Base-by-base conservation (phyloP, 2,329 filamentous ascomycete species). In the Verticillium zaregamsianum region DNA sequence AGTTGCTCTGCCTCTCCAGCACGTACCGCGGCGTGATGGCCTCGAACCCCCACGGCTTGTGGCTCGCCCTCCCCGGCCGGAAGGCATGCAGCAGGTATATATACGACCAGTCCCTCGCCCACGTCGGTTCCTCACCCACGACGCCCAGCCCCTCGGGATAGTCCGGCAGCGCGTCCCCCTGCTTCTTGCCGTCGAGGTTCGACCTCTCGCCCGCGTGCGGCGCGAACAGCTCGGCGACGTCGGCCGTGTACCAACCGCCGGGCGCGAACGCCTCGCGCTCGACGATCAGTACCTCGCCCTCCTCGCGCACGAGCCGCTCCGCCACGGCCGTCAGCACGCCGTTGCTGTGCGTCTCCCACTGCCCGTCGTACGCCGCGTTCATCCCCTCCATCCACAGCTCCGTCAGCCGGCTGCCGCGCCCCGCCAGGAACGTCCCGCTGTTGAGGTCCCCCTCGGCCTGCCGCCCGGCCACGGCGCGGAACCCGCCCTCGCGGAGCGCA, bases 51-150 rank as follows among this genome's bases (percentile, higher is more conserved):
- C 32, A 20, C 15, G 40, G 35, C 28, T 37, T 17, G 14, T 59
- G 28, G 5, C 61, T 59, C 32, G 54, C 55, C 20, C 63, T 62
- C 8, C 61, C 52, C 3, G 58, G 61, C 8, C 54, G 62, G 37
- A 69, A 68, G 1, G 64, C 67, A 33, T 69, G 68, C 31, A 69
- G 54, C 14, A 70, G 14, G 56, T 66, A 69, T 8, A 63, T 67
- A 12, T 60, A 64, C 8, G 62, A 64, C 60, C 62, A 69, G 57
- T 68, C 64, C 0, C 54, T 45, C 20, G 62, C 62, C 67, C 68
- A 69, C 2, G 23, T 25, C 23, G 45, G 37, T 6, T 39, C 23
- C 25, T 59, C 31, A 14, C 45, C 33, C 7, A 45, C 32, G 28
- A 55, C 31, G 5, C 25, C 52, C n/a, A 23, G 52, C 23, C 37